Evolutionary conservation across 2,329 filamentous ascomycete genomes (phyloP).

Genomic region (Aspergillus nomiae): DNA sequence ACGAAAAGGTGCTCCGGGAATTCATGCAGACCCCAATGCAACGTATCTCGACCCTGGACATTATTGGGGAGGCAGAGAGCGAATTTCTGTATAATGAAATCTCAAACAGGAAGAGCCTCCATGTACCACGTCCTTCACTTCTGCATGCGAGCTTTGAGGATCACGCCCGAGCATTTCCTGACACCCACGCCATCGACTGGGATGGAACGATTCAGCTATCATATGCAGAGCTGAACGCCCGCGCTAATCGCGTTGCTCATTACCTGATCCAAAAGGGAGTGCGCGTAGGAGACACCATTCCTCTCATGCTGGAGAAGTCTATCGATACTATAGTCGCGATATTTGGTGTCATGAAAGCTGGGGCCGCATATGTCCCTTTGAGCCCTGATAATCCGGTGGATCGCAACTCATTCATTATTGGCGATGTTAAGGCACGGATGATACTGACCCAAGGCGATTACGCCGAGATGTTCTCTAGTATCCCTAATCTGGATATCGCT

Average conservation of each 20-base stretch:
- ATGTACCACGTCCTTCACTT: background rate
- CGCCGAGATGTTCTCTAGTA: background rate
- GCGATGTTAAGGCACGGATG: background rate
- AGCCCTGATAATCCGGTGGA: background rate
- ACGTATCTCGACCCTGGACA: background rate
- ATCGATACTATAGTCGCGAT: background rate
- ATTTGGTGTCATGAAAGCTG: slow-evolving; percentile 2
- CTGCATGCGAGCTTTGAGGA: background rate
- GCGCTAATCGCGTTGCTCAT: background rate
- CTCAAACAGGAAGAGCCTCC: background rate
- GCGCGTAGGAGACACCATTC: background rate
- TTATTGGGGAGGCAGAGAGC: background rate
- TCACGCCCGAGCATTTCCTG: background rate
- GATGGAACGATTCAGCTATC: background rate
- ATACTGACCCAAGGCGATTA: background rate
- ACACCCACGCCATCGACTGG: slow-evolving; percentile 1
- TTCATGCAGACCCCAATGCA: background rate
- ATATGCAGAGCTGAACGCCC: background rate
- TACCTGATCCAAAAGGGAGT: background rate
- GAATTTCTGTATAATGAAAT: background rate
- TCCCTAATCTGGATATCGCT: background rate
- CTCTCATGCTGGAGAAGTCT: background rate
- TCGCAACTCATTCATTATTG: background rate
- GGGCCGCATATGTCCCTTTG: background rate
- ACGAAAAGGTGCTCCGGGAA: background rate